Percentiles rank a stretch among this genome's conserved stretches.
phyloP scores from a whole-genome alignment of 192 early-diverging fungal species.

The Helicostylum pulchrum region DNA sequence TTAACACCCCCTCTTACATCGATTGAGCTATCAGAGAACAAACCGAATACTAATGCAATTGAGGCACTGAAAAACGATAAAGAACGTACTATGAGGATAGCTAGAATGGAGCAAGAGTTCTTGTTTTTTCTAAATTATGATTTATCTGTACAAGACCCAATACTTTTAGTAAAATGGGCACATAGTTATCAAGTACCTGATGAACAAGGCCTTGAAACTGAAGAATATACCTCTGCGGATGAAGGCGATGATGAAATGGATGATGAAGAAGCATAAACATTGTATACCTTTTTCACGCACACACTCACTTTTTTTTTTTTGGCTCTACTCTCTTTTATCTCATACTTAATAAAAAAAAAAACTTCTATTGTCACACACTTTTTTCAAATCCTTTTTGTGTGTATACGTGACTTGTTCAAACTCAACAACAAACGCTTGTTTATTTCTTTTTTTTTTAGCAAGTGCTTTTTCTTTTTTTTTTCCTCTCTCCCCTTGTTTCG shows the following conservation, averaged over 20 bases:
- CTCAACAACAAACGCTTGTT: no score
- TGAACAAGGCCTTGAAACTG: neutral
- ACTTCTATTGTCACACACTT: no score
- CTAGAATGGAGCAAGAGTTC: constrained; percentile 47
- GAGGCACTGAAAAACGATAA: neutral
- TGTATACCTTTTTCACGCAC: no score
- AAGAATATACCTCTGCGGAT: constrained; percentile 11
- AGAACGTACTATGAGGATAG: constrained; percentile 1
- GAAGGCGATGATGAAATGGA: constrained; percentile 12
- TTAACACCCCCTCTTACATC: neutral
- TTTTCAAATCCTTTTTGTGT: no score
- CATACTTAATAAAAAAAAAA: no score
- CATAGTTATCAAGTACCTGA: constrained; percentile 2
- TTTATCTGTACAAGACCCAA: constrained; percentile 15
- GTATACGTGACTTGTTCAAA: no score
- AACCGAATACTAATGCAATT: neutral
- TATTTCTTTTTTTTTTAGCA: neutral
- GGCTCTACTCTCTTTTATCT: no score
- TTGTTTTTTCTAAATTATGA: constrained; percentile 48
- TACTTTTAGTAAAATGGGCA: constrained; percentile 9
- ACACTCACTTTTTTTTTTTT: no score
- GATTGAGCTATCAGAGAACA: neutral
- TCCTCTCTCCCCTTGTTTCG: constrained; percentile 6
- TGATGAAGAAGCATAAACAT: neutral
- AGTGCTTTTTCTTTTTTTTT: neutral